Percentiles rank a stretch among this genome's conserved stretches.
Evolutionary conservation across 805 yeast species (phyloP).

Genomic region (Pichia nanzhaoensis): DNA sequence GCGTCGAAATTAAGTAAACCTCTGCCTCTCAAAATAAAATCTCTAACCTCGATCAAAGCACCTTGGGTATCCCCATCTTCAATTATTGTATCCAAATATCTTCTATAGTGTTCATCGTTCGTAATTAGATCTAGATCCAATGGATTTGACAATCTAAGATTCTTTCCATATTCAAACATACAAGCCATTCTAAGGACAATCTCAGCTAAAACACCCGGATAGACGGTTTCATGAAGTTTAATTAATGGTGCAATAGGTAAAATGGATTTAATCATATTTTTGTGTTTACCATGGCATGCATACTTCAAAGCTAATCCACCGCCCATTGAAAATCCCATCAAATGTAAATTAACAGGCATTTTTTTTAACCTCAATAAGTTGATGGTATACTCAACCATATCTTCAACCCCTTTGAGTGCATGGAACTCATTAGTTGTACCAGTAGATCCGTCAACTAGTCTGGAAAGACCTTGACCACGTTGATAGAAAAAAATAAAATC

Average conservation of each 20-base stretch:
- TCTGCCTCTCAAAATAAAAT: constrained; percentile 59
- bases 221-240: constrained; percentile 47
- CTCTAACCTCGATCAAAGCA: constrained; percentile 49
- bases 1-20: constrained; percentile 34
- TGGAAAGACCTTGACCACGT: constrained; percentile 67
- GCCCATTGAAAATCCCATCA: constrained; percentile 78
- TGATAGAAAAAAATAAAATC: constrained; percentile 68
- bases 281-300: constrained; percentile 47
- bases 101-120: constrained; percentile 38
- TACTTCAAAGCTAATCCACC: constrained; percentile 67
- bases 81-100: constrained; percentile 39
- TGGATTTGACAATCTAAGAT: constrained; percentile 41
- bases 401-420: constrained; percentile 54
- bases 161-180: constrained; percentile 40
- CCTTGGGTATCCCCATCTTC: constrained; percentile 41
- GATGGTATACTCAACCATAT: constrained; percentile 41
- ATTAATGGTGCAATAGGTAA: constrained; percentile 56
- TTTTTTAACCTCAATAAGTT: constrained; percentile 26
- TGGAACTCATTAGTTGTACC: constrained; percentile 54
- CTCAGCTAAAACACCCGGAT: constrained; percentile 43
- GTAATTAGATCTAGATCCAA: constrained; percentile 49
- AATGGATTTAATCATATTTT: constrained; percentile 39
- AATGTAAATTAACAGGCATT: constrained; percentile 35
- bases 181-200: constrained; percentile 36
- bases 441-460: constrained; percentile 38